Evolutionary conservation across 1,284 basidiomycete genomes (phyloP), one percentile per base, ranked within the genome.

Genomic region (Tausonia pullulans): DNA sequence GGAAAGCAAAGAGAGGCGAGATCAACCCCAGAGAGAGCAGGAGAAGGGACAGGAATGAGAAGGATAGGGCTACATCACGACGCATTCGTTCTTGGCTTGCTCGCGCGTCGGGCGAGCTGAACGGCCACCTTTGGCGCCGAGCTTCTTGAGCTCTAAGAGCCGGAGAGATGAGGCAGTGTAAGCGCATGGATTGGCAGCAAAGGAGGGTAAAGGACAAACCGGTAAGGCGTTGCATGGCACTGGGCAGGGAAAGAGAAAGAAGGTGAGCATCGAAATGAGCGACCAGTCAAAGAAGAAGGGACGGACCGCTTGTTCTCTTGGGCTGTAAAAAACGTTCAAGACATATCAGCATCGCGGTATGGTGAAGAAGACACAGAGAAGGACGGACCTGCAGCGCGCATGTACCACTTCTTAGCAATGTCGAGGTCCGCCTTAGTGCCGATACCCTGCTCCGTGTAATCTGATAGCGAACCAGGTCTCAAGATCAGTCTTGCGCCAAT

Each of bases 401-500:
- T 95, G 76, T 99, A 99, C 94, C 95, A 98, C 71, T 90, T 82
- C 78, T 96, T 98, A 16, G 96, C 93, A 74, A 95, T 88, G 68
- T 98, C 96, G 55, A 93, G 76, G 72, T 99, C 94, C 71, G 90
- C 88, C 78, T 93, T 93, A 72, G 97, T 88, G 40, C 96, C 96
- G 71, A 99, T 99, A 4, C 95, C 96, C 40, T 96, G 89, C 75
- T 99, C 96, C 0, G 90, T 88, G 75, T 98, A 98, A 77, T 98
- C 77, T 78, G 65, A 1, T 66, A 4, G 45, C 48, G 27, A 68
- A 64, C 5, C 9, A 14, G 14, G 48, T 6, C 1, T 3, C 52
- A n/a, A 44, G 9, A 58, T 7, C 27, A 10, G 8, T 11, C 13
- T 10, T 10, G 27, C 10, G 3, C 8, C 4, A 13, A 72, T 40